Conservation (phyloP, 2,329 filamentous ascomycete species). For the Aotearoamyces nothofagi region DNA sequence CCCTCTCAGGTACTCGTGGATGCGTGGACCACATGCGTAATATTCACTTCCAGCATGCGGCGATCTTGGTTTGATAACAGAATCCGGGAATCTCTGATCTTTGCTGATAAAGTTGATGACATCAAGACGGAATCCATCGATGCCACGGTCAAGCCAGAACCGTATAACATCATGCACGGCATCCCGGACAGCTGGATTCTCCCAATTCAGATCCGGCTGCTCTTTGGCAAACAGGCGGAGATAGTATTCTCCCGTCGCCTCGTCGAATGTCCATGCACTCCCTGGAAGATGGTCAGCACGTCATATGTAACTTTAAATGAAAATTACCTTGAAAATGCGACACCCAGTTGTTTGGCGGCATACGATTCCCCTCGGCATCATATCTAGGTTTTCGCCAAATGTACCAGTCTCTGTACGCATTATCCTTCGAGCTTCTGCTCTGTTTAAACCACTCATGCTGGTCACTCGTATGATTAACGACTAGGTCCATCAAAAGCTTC, state of each 20-base stretch:
- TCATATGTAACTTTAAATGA: slow-evolving; percentile 15
- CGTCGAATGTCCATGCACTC: slow-evolving; percentile 37
- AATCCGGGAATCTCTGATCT: slow-evolving; percentile 38
- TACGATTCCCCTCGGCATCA: slow-evolving; percentile 19
- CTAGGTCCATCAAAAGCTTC: slow-evolving; percentile 56
- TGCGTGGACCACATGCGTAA: slow-evolving; percentile 41
- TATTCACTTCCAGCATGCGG: slow-evolving; percentile 23
- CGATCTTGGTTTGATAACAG: slow-evolving; percentile 24
- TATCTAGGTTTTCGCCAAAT: slow-evolving; percentile 37
- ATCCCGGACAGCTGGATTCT: slow-evolving; percentile 46
- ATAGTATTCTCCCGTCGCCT: slow-evolving; percentile 35
- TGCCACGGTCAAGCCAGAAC: slow-evolving; percentile 56
- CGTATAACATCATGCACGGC: slow-evolving; percentile 56
- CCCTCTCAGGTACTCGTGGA: slow-evolving; percentile 33
- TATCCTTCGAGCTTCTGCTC: slow-evolving; percentile 29
- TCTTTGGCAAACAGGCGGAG: slow-evolving; percentile 48
- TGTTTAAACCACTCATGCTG: slow-evolving; percentile 41
- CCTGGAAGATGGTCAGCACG: too few species aligned
- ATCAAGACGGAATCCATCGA: slow-evolving; percentile 46
- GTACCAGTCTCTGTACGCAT: slow-evolving; percentile 44
- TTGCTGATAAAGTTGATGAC: slow-evolving; percentile 56
- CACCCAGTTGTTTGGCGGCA: slow-evolving; percentile 29
- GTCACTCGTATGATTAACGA: slow-evolving; percentile 51
- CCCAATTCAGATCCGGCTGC: slow-evolving; percentile 70
- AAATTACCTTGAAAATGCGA: slow-evolving; percentile 26